A percentile compares a stretch with the other conserved stretches of the same genome.
Conservation (phyloP, 805 yeast genomes). For the Debaryomyces hansenii region DNA sequence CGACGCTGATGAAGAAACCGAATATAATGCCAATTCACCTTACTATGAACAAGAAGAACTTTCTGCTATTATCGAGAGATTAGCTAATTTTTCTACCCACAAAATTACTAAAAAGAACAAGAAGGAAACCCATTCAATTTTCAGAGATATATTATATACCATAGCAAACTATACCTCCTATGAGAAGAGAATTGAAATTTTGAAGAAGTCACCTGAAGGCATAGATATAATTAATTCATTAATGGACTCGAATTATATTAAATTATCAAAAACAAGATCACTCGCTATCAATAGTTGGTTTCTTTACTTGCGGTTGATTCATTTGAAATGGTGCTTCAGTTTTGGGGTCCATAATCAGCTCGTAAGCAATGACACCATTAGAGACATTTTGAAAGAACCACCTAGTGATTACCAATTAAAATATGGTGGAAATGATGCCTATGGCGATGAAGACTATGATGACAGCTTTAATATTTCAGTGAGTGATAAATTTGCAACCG, state of each 20-base stretch:
- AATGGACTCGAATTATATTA: conserved; percentile 38
- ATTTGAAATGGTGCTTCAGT: conserved; percentile 52
- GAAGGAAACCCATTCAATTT: conserved; percentile 56
- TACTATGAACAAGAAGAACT: conserved; percentile 54
- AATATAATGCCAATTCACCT: conserved; percentile 48
- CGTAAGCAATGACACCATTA: conserved; percentile 33
- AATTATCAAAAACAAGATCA: conserved; percentile 45
- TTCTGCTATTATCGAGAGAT: conserved; percentile 35
- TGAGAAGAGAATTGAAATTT: conserved; percentile 33
- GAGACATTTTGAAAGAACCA: conserved; percentile 38
- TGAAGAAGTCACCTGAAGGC: conserved; percentile 37
- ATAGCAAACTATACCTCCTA: conserved; percentile 40
- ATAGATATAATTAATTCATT: conserved; percentile 28
- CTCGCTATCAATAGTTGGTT: conserved; percentile 52
- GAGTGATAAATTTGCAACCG: conserved; percentile 16
- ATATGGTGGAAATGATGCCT: conserved; percentile 14
- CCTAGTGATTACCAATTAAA: conserved; percentile 22
- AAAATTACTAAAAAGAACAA: conserved; percentile 63
- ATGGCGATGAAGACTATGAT: conserved; percentile 12
- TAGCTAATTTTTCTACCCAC: conserved; percentile 54
- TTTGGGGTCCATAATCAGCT: conserved; percentile 53
- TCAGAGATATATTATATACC: conserved; percentile 56
- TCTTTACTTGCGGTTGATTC: conserved; percentile 47
- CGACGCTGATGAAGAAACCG: conserved; percentile 37
- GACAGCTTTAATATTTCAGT: conserved; percentile 5